Evolutionary conservation across 495 filamentous ascomycete species (phyloP).

Genomic region (Tuber calosporum): DNA sequence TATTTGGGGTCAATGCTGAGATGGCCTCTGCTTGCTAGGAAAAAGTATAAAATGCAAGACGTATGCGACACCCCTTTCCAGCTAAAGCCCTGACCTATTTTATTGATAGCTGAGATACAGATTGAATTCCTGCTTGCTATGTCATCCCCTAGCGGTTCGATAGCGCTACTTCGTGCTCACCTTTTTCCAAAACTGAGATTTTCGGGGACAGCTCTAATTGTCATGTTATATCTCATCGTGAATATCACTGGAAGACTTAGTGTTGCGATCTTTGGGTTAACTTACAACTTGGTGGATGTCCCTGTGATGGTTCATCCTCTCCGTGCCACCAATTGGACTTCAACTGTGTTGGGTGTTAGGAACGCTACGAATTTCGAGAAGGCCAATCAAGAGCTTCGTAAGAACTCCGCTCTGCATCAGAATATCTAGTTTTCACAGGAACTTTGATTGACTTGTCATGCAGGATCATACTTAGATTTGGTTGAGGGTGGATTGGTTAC

Average conservation of each 20-base stretch:
- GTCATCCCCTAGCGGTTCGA: background rate
- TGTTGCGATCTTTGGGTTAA: background rate
- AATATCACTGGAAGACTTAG: background rate
- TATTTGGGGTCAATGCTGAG: background rate
- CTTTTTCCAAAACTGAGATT: background rate
- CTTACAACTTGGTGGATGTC: background rate
- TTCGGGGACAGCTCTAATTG: background rate
- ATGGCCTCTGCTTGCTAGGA: conserved; percentile 1
- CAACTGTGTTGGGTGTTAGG: background rate
- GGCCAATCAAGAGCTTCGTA: background rate
- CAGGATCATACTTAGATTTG: background rate
- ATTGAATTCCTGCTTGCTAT: background rate
- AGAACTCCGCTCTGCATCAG: background rate
- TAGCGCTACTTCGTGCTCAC: background rate
- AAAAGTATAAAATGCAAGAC: background rate
- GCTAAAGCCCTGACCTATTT: background rate
- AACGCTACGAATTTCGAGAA: background rate
- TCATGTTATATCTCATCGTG: background rate
- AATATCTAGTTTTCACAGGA: background rate
- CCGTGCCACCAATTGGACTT: background rate
- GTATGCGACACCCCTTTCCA: background rate
- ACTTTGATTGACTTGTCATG: background rate
- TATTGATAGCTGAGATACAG: background rate
- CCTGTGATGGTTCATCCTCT: background rate
- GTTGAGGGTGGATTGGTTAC: background rate